Base-by-base conservation (phyloP, 345 rosid genomes). In the Brassica incana region DNA sequence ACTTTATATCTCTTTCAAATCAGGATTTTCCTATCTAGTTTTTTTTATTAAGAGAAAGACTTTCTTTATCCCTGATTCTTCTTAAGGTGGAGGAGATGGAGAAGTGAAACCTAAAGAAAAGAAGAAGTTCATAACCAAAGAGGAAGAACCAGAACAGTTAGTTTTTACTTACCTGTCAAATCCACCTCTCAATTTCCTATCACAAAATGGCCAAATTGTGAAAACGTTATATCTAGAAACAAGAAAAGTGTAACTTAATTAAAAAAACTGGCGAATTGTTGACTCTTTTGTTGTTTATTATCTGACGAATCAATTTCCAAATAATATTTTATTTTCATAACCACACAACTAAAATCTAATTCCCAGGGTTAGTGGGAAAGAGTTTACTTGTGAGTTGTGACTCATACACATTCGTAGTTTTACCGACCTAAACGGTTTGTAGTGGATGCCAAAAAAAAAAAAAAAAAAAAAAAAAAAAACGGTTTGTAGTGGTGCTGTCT, bases 121-220 rank as follows among this genome's bases (percentile, higher is more conserved):
- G 86, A 92, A 81, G 87, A 94, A 91, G 71, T 92, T 93, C 80
- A 90, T 92, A 18, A 92, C 97, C 67, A 93, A 75, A 88, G 98
- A 95, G 20, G 83, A 95, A 87, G 97, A 92, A 76, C 99, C 98
- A 70, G 84, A 91, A 75, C 90, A 92, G 97, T 91, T 65, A 65
- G 77, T 80, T 59, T 80, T 65, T 65, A 35, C 30, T 30, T 69
- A 60, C 12, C 25, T 10, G 5, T 30, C 9, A 8, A 7, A 1
- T 27, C 30, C 10, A 68, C 9, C 18, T 65, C 61, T 65, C 50
- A 72, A 3, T 65, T 38, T 16, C 11, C 0, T 45, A 30, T 61
- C 35, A 43, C 18, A 15, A 27, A 67, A 40, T 59, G 8, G 25
- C 10, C 2, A 1, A 40, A 20, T 18, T 16, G 50, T 63, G 8